These are phyloP conservation scores for Diaporthe velutina DNA, from an alignment of 2,329 filamentous ascomycete species.

Conservation along the genomic window DNA sequence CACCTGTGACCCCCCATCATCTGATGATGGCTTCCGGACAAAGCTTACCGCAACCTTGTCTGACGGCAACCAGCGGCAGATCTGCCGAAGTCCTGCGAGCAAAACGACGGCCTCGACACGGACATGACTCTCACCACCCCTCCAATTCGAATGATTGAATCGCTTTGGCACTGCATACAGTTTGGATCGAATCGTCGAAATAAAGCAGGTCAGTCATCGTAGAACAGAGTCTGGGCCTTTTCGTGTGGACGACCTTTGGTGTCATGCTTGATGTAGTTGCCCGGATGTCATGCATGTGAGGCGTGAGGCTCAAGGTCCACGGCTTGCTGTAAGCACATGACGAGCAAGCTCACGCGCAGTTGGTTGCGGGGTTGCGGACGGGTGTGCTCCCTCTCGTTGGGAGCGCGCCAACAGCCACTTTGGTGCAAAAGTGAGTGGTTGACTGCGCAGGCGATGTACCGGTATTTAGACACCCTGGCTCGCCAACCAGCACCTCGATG, in stretches of 20 bases:
- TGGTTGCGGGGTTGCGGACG: constrained; percentile 28
- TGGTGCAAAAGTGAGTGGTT: not conserved
- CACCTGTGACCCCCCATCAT: constrained; percentile 20
- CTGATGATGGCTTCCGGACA: constrained; percentile 15
- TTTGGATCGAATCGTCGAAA: not conserved
- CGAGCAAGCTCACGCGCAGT: constrained; percentile 25
- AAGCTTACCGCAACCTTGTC: constrained; percentile 25
- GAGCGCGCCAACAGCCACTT: not conserved
- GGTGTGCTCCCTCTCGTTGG: constrained; percentile 14
- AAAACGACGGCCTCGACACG: not conserved
- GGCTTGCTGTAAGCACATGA: constrained; percentile 44
- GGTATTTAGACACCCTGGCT: constrained; percentile 14
- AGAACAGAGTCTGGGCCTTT: not conserved
- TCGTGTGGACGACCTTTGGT: constrained; percentile 3
- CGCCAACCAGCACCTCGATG: constrained; percentile 9
- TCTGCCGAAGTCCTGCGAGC: constrained; percentile 22
- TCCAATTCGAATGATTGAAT: not conserved
- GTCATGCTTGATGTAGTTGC: constrained; percentile 31
- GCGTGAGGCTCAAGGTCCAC: constrained; percentile 49
- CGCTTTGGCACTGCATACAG: not conserved
- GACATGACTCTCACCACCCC: constrained; percentile 26
- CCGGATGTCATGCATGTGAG: constrained; percentile 49
- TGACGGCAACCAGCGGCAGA: constrained; percentile 27
- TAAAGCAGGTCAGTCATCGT: not conserved
- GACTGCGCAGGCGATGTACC: not conserved